Evolutionary conservation across 1,139 yeast genomes (phyloP), one percentile per base, ranked within the genome.

Genomic region (Candida dubliniensis): DNA sequence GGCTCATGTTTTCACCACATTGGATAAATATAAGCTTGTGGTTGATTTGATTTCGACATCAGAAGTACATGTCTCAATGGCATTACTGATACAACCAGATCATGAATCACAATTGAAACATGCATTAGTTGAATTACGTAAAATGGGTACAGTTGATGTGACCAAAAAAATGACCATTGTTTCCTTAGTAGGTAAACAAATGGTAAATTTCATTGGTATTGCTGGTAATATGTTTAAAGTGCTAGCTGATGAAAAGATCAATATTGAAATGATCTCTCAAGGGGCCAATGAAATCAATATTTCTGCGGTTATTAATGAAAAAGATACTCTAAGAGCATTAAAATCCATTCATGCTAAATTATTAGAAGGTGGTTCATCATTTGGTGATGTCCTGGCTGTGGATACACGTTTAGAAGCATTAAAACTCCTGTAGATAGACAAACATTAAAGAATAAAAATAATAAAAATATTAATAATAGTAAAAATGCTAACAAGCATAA

Each of bases 11-110:
- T 93, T 93, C 63, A 81, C 89, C 42, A 87, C 91, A 27, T 74
- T 93, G 57, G 98, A 93, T 69, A 83, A 78, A 53, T 87, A 81
- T 69, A 84, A 81, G 64, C 70, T 93, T 49, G 97, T 93, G 44
- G 98, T 93, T 38, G 99, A 93, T 66, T 81, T 93, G 60, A 93
- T 93, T 57, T 89, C 97, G 34, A 93, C 99, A 3, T 89, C 97
- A 0, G 98, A 93, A 65, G 99, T 93, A 14, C 98, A 93, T 60
- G 96, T 93, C 26, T 91, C 98, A 13, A 91, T 93, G 99, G 99
- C 99, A 2, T 72, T 93, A 50, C 93, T 88, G 54, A 84, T 90
- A 46, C 83, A 81, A 41, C 48, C 56, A 1, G 95, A 87, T 49
- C 79, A 79, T 35, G 86, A 83, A 43, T 67, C 67, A 46, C 74